A percentile compares a stretch with the other conserved stretches of the same genome.
Conservation (phyloP, 2,329 filamentous ascomycete genomes). For the Clonostachys sp. region DNA sequence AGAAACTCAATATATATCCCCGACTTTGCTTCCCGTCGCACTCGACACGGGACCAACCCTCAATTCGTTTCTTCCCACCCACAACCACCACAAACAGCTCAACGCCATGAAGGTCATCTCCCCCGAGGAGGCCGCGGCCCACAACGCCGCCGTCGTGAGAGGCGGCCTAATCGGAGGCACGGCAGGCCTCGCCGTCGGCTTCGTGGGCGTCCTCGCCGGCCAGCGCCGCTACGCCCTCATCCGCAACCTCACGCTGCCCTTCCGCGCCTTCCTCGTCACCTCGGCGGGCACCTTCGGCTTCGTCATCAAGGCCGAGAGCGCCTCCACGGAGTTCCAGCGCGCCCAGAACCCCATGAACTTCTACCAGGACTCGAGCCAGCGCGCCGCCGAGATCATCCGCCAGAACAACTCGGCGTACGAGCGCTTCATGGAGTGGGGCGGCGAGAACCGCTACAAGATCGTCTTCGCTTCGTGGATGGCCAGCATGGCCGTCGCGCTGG, state of each 20-base stretch:
- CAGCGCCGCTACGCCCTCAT: constrained; percentile 72
- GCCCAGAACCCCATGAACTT: constrained; percentile 61
- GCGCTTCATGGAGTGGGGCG: constrained; percentile 67
- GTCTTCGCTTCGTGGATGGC: constrained; percentile 79
- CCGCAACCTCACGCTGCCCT: constrained; percentile 77
- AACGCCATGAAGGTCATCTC: constrained; percentile 86
- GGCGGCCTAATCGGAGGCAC: constrained; percentile 73
- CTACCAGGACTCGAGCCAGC: constrained; percentile 61
- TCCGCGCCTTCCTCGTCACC: constrained; percentile 85
- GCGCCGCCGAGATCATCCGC: constrained; percentile 48
- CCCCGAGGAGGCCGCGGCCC: constrained; percentile 75
- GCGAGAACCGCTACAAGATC: constrained; percentile 80
- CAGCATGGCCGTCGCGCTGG: constrained; percentile 71
- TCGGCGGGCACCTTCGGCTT: constrained; percentile 78
- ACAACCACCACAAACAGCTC: constrained; percentile 12
- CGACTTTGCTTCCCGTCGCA: not conserved
- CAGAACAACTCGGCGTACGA: constrained; percentile 51
- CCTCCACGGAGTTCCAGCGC: constrained; percentile 60
- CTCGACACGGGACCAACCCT: not conserved
- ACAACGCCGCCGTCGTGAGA: constrained; percentile 77
- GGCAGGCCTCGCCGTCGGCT: constrained; percentile 62
- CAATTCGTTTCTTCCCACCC: not conserved
- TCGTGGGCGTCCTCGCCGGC: constrained; percentile 63
- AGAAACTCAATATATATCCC: too few species aligned
- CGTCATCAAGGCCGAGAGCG: constrained; percentile 83